Evolutionary conservation across 2,329 filamentous ascomycete genomes (phyloP), one percentile per base, ranked within the genome.

Genomic region (Cryphonectria japonica): DNA sequence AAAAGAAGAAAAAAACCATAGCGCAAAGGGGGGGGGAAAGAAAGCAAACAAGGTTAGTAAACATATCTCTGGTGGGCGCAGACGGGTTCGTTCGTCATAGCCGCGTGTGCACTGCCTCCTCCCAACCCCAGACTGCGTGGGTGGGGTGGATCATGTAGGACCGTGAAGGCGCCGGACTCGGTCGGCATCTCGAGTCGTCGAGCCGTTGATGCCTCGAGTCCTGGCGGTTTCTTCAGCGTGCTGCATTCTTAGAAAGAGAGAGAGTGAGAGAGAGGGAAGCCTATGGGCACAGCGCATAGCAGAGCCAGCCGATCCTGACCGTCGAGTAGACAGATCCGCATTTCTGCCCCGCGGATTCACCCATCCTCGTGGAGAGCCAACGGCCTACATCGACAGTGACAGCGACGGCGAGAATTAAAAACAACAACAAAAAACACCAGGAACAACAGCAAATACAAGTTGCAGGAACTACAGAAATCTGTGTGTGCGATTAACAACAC

Each of bases 41-140:
- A 37, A 37, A 41, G 37, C 7, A 39, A 68, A 22, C 52, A 54
- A 69, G 67, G 67, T 69, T 54, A 63, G 67, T 69, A 14, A 16
- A 29, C 37, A 14, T 63, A 46, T 29, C 29, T 22, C 39, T 19
- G 57, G 29, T 39, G 29, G 41, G 60, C 37, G 43, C 43, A 41
- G 43, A 3, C 46, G 46, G 46, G 46, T n/a, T 8, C 60, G 19
- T 26, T 63, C 22, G 32, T 54, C 61, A 37, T 52, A 52, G 59
- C 41, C 16, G 46, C 46, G 43, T 37, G 22, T 69, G 67, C 67
- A 69, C 67, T 50, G 67, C 67, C 50, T 43, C 60, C 37, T 34
- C 32, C 43, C 57, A 34, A 63, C 67, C 59, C 67, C 67, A 46
- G 67, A 69, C 57, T 64, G 57, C 60, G 59, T 63, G 59, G 67